Conservation (phyloP, 352 stramenopile genomes). For the Globisporangium irregulare region DNA sequence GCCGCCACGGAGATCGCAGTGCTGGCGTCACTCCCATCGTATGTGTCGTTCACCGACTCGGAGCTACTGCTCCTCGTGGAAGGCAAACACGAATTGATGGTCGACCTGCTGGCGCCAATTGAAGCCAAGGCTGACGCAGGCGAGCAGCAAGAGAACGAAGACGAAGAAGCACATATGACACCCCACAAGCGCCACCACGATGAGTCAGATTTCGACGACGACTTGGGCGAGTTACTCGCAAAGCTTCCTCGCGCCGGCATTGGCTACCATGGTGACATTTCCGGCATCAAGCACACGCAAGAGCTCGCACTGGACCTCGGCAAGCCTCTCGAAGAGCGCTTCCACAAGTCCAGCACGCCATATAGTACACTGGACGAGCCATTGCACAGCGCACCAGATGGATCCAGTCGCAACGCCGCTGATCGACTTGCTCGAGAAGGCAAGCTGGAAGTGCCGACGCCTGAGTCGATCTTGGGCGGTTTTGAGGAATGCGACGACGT, state of each 20-base stretch:
- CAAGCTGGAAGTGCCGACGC: conserved; percentile 64
- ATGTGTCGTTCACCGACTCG: conserved; percentile 41
- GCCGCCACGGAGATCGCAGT: conserved; percentile 38
- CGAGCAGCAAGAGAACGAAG: background rate
- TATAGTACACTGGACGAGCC: conserved; percentile 71
- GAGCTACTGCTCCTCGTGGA: conserved; percentile 58
- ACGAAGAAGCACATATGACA: conserved; percentile 14
- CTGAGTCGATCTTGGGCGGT: conserved; percentile 72
- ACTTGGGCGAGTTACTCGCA: conserved; percentile 53
- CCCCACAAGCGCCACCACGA: conserved; percentile 54
- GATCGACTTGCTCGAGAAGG: conserved; percentile 22
- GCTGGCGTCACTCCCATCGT: conserved; percentile 49
- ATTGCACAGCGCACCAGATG: conserved; percentile 35
- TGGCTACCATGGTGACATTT: conserved; percentile 72
- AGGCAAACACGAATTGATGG: conserved; percentile 49
- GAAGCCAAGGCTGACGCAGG: background rate
- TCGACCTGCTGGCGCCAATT: conserved; percentile 23
- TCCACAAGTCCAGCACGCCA: conserved; percentile 77
- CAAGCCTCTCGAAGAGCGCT: conserved; percentile 57
- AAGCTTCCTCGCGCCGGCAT: conserved; percentile 74
- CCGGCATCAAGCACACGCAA: conserved; percentile 45
- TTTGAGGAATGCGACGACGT: conserved; percentile 82
- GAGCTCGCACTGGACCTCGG: conserved; percentile 49
- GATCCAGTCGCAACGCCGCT: conserved; percentile 20
- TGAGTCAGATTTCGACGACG: conserved; percentile 50